These are phyloP conservation scores for Penicillium sp. DNA, from an alignment of 2,329 filamentous ascomycete genomes.

Conservation along the genomic window DNA sequence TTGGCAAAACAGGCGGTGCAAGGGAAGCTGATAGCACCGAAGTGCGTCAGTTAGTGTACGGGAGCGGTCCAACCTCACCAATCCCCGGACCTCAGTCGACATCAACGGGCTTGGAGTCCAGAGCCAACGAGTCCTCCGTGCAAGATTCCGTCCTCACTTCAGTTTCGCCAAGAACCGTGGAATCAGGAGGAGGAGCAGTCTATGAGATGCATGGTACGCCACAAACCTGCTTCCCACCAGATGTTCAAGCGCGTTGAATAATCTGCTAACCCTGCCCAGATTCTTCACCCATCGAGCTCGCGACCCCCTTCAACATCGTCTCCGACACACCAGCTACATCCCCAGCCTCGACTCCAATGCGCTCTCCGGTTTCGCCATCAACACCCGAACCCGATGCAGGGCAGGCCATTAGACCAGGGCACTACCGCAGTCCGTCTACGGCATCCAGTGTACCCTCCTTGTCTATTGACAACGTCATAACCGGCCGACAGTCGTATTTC, in stretches of 20 bases:
- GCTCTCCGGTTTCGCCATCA: slow-evolving; percentile 14
- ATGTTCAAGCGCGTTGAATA: background rate
- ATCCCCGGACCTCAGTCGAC: slow-evolving; percentile 15
- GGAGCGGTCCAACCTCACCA: slow-evolving; percentile 15
- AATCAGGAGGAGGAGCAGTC: slow-evolving; percentile 23
- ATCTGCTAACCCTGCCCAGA: slow-evolving; percentile 11
- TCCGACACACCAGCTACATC: slow-evolving; percentile 1
- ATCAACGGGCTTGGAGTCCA: slow-evolving; percentile 19
- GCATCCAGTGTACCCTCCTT: slow-evolving; percentile 13
- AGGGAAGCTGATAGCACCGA: slow-evolving; percentile 11
- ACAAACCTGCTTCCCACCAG: background rate
- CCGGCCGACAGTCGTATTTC: slow-evolving; percentile 13
- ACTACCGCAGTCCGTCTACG: slow-evolving; percentile 16
- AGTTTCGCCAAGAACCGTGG: slow-evolving; percentile 18
- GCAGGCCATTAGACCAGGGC: background rate
- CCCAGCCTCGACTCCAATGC: slow-evolving; percentile 1
- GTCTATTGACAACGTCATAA: slow-evolving; percentile 20
- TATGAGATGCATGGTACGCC: slow-evolving; percentile 26
- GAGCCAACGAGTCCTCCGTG: slow-evolving; percentile 1
- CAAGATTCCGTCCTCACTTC: slow-evolving; percentile 18
- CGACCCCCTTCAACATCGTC: slow-evolving; percentile 14
- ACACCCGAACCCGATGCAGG: slow-evolving; percentile 11
- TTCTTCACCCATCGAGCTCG: slow-evolving; percentile 24
- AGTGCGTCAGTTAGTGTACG: slow-evolving; percentile 15
- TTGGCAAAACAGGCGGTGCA: background rate